Conservation (phyloP, 1,284 basidiomycete species). For the Amylostereum areolatum region DNA sequence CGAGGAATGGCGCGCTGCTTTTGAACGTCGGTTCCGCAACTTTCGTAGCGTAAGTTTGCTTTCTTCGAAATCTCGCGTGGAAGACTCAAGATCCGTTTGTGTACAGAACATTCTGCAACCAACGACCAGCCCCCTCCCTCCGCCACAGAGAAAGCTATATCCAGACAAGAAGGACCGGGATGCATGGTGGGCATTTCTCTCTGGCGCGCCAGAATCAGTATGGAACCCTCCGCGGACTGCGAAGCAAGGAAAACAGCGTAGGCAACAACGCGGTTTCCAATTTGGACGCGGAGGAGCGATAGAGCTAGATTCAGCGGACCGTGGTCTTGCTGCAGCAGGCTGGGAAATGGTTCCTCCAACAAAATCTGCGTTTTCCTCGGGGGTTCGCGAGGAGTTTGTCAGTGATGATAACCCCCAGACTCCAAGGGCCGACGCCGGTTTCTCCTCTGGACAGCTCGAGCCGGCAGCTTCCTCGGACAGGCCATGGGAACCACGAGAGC, state of each 20-base stretch:
- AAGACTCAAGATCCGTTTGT: slow-evolving; percentile 9
- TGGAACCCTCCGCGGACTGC: slow-evolving; percentile 54
- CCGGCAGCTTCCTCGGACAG: no score
- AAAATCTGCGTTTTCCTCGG: background rate
- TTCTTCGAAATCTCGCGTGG: no score
- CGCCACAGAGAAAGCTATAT: slow-evolving; percentile 32
- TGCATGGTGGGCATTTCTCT: slow-evolving; percentile 72
- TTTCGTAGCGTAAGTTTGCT: slow-evolving; percentile 47
- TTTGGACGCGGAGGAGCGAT: no score
- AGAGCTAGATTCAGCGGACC: background rate
- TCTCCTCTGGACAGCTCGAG: background rate
- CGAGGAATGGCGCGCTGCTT: slow-evolving; percentile 54
- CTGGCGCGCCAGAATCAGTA: slow-evolving; percentile 57
- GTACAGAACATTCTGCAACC: slow-evolving; percentile 60
- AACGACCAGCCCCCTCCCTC: slow-evolving; percentile 41
- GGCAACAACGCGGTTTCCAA: slow-evolving; percentile 6
- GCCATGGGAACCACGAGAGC: no score
- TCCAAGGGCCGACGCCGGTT: slow-evolving; percentile 8
- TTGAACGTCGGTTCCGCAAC: slow-evolving; percentile 54
- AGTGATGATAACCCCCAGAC: slow-evolving; percentile 11
- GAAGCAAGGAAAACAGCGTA: slow-evolving; percentile 19
- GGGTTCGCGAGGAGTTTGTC: no score
- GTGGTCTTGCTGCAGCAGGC: background rate
- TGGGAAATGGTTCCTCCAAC: background rate
- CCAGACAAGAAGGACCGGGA: slow-evolving; percentile 68